A percentile compares a stretch with the other conserved stretches of the same genome.
These are phyloP conservation scores for Panellus pusillus DNA, from an alignment of 768 basidiomycete species.

Conservation along the genomic window DNA sequence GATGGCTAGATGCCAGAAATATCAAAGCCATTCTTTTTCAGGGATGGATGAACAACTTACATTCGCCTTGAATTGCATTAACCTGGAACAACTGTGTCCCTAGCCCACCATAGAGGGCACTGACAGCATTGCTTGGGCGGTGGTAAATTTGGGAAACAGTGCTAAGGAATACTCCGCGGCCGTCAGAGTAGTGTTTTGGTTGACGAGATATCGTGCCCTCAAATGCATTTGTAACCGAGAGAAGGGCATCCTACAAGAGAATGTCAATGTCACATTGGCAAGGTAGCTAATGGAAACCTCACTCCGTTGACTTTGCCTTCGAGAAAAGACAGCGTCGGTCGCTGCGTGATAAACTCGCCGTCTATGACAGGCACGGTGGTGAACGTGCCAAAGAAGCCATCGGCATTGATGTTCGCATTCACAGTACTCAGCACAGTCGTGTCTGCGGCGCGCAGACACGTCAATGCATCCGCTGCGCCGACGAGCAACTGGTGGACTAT, in stretches of 20 bases:
- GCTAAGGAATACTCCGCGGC: slow-evolving; percentile 23
- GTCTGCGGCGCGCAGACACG: slow-evolving; percentile 24
- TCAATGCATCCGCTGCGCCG: slow-evolving; percentile 12
- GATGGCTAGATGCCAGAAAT: slow-evolving; percentile 26
- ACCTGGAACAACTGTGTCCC: slow-evolving; percentile 23
- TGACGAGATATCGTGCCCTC: slow-evolving; percentile 33
- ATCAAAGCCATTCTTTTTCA: background rate
- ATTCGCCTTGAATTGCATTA: slow-evolving; percentile 28
- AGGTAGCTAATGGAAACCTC: background rate
- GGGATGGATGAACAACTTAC: slow-evolving; percentile 13
- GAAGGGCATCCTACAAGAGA: slow-evolving; percentile 22
- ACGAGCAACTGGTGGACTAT: slow-evolving; percentile 22
- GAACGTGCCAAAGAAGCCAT: slow-evolving; percentile 32
- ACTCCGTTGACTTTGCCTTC: slow-evolving; percentile 35
- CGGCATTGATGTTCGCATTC: slow-evolving; percentile 27
- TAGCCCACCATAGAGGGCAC: slow-evolving; percentile 18
- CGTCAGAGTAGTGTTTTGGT: slow-evolving; percentile 16
- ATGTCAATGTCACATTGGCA: background rate
- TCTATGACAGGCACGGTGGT: slow-evolving; percentile 36
- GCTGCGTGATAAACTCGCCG: slow-evolving; percentile 33
- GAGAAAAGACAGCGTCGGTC: slow-evolving; percentile 30
- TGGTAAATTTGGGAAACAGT: slow-evolving; percentile 26
- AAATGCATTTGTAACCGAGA: slow-evolving; percentile 29
- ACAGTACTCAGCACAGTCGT: slow-evolving; percentile 24
- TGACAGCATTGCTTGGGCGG: slow-evolving; percentile 9